A percentile compares a stretch with the other conserved stretches of the same genome.
Conservation (phyloP, 225 moss, liverwort and hornwort genomes). For the Marchantia paleacea region DNA sequence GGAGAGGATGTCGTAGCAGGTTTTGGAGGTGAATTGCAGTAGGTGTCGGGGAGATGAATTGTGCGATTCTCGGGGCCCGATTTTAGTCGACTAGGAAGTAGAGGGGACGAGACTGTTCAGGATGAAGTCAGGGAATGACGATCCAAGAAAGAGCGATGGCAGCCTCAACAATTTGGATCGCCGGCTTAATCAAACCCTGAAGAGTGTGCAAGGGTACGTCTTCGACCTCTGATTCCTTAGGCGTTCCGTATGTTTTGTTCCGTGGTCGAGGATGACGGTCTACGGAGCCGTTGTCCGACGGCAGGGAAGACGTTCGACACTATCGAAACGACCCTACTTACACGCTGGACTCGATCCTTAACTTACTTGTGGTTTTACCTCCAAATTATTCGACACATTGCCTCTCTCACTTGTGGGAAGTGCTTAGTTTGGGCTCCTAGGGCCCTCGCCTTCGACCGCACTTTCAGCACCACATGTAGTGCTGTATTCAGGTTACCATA, state of each 20-base stretch:
- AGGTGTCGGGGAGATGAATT: not conserved
- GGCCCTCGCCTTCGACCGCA: not conserved
- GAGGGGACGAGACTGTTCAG: not conserved
- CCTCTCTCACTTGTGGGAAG: not conserved
- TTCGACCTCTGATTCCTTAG: slow-evolving; percentile 12
- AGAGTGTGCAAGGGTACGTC: slow-evolving; percentile 54
- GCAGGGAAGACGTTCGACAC: not conserved
- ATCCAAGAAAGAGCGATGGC: slow-evolving; percentile 31
- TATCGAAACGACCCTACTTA: not conserved
- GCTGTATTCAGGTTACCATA: not conserved
- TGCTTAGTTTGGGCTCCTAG: not conserved
- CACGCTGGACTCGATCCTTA: not conserved
- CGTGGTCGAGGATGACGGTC: not conserved
- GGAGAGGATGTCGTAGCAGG: not conserved
- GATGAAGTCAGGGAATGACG: slow-evolving; percentile 54
- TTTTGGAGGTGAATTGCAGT: not conserved
- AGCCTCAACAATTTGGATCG: slow-evolving; percentile 53
- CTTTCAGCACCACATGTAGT: not conserved
- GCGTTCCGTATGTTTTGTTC: not conserved
- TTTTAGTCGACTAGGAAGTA: not conserved
- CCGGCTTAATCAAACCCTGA: slow-evolving; percentile 53
- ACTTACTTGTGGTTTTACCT: not conserved
- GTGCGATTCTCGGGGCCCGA: not conserved
- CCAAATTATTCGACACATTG: not conserved
- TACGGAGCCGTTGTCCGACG: not conserved